phyloP scores from a whole-genome alignment of 305 asterid genomes.

The Fraxinus ornus region DNA sequence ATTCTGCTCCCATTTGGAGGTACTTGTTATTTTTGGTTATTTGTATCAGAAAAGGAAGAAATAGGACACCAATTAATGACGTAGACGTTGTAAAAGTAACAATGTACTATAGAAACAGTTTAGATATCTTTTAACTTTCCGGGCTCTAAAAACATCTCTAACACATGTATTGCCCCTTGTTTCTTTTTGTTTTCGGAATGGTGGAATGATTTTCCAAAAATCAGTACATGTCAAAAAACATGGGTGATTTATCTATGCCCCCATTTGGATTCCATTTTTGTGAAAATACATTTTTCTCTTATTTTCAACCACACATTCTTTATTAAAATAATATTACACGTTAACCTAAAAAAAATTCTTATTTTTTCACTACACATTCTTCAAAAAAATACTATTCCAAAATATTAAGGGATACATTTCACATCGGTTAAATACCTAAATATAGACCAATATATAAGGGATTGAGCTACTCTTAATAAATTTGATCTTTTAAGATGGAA shows the following conservation, averaged over 20 bases:
- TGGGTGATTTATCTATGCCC: background rate
- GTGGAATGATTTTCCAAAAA: background rate
- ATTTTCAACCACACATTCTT: no score
- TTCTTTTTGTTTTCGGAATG: background rate
- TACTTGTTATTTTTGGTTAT: background rate
- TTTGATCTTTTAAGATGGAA: no score
- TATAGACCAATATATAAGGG: no score
- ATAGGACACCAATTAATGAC: background rate
- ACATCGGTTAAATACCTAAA: no score
- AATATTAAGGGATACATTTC: no score
- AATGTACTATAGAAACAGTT: background rate
- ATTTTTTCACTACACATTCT: no score
- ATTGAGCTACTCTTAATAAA: no score
- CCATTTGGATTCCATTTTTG: no score
- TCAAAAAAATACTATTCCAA: no score
- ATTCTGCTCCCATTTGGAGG: background rate
- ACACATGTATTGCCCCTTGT: background rate
- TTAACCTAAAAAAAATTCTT: no score
- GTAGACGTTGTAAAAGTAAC: background rate
- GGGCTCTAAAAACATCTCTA: background rate
- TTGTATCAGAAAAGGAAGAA: background rate
- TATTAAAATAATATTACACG: no score
- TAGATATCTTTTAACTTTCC: background rate
- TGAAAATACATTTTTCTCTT: no score
- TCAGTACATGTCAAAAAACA: background rate